Evolutionary conservation across 768 basidiomycete genomes (phyloP), one percentile per base, ranked within the genome.

Genomic region (Antrodiella citrinella): DNA sequence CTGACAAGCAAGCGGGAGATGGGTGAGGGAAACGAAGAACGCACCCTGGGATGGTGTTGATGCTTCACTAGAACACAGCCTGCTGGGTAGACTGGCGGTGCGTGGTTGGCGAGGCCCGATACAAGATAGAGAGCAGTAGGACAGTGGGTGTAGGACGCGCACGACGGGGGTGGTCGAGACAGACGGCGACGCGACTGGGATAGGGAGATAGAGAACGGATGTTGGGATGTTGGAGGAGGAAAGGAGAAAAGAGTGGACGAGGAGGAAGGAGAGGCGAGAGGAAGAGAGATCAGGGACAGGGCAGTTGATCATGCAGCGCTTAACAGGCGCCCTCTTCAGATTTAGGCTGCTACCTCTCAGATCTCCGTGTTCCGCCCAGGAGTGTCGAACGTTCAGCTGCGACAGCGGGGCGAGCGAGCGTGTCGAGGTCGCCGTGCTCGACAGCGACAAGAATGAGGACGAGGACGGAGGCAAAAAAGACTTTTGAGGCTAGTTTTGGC

Each of bases 121-220:
- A 35, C 30, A 15, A 35, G 30, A 35, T 15, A 35, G 30, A 35
- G 7, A 35, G 30, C 7, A 35, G 30, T 35, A 35, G 30, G 30
- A 35, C 30, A 35, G 30, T 7, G 30, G 30, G 30, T 7, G 30
- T 35, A 15, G 30, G 30, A 35, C 30, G 30, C 30, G 30, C 7
- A 7, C 7, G 30, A 35, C 30, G 54, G 63, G 56, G 55, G 53
- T 54, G 57, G 63, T 40, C 44, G 50, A 44, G 45, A 44, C 44
- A 18, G 44, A 13, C 26, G 50, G 25, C 19, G 21, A 22, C 15
- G 18, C 41, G n/a, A n/a, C 23, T 26, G 39, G 44, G 10, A 35
- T 52, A 45, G 48, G 45, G 26, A n/a, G n/a, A n/a, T n/a, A n/a
- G n/a, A n/a, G n/a, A n/a, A n/a, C n/a, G n/a, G n/a, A n/a, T n/a